Percentiles rank a stretch among this genome's conserved stretches.
phyloP scores from a whole-genome alignment of 2,329 filamentous ascomycete genomes.

The Cercospora beticola region DNA sequence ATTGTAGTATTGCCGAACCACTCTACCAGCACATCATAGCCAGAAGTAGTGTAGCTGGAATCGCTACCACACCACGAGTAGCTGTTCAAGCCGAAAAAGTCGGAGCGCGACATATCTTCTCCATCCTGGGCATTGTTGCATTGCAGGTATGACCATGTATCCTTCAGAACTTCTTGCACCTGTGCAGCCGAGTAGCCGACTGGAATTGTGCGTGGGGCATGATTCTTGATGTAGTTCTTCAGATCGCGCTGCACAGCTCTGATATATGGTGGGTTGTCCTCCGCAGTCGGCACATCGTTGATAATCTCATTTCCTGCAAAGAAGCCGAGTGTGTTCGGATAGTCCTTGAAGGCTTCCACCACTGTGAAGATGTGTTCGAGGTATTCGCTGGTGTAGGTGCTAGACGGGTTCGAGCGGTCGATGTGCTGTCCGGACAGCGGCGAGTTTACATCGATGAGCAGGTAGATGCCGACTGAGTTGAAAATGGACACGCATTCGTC shows the following conservation, averaged over 20 bases:
- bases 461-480: conserved; percentile 65
- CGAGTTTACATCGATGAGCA: conserved; percentile 66
- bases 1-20: conserved; percentile 66
- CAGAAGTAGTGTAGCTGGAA: conserved; percentile 62
- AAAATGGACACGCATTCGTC: conserved; percentile 64
- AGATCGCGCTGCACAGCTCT: conserved; percentile 64
- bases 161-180: conserved; percentile 69
- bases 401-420: conserved; percentile 55
- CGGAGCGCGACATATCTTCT: conserved; percentile 61
- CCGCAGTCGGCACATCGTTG: conserved; percentile 56
- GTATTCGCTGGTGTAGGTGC: conserved; percentile 57
- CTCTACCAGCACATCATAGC: conserved; percentile 62
- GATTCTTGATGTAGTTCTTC: conserved; percentile 65
- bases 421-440: conserved; percentile 57
- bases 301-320: conserved; percentile 69
- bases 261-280: conserved; percentile 59
- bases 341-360: conserved; percentile 66
- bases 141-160: conserved; percentile 74
- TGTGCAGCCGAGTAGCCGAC: conserved; percentile 73
- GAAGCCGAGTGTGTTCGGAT: conserved; percentile 65
- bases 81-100: conserved; percentile 76
- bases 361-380: conserved; percentile 60
- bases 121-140: conserved; percentile 58
- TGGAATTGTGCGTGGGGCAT: conserved; percentile 58
- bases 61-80: conserved; percentile 72